Conservation (phyloP, 768 basidiomycete genomes). For the Trametes coccinea region DNA sequence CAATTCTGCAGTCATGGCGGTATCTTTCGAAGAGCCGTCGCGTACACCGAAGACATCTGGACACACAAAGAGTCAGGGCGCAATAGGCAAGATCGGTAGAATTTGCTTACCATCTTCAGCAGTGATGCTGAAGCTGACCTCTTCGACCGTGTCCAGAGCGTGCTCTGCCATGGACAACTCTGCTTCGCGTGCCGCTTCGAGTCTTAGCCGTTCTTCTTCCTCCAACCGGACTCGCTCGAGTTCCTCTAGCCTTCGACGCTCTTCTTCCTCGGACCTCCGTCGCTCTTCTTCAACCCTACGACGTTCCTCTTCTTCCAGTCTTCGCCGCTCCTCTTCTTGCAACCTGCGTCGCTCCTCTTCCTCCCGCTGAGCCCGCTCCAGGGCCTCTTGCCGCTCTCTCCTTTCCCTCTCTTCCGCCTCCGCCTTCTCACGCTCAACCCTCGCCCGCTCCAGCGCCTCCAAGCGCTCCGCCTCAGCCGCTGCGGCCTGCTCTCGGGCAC, state of each 20-base stretch:
- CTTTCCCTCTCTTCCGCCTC: slow-evolving; percentile 33
- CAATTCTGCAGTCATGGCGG: slow-evolving; percentile 39
- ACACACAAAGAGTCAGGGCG: neutral
- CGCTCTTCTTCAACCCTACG: slow-evolving; percentile 9
- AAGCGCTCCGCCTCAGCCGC: slow-evolving; percentile 18
- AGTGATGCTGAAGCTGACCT: slow-evolving; percentile 9
- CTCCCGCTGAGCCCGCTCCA: slow-evolving; percentile 28
- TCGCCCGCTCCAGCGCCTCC: slow-evolving; percentile 21
- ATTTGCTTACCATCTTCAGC: slow-evolving; percentile 18
- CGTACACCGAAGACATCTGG: slow-evolving; percentile 61
- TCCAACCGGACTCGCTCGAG: slow-evolving; percentile 6
- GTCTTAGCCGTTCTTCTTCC: slow-evolving; percentile 12
- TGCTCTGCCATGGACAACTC: slow-evolving; percentile 5
- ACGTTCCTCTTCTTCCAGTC: slow-evolving; percentile 25
- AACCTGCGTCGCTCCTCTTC: slow-evolving; percentile 20
- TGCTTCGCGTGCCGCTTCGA: slow-evolving; percentile 4
- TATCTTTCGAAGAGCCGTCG: slow-evolving; percentile 33
- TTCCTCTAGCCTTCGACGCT: slow-evolving; percentile 25
- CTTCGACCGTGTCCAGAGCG: slow-evolving; percentile 17
- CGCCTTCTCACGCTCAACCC: slow-evolving; percentile 22
- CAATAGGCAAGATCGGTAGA: neutral
- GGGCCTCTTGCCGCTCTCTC: slow-evolving; percentile 27
- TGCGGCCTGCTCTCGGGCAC: slow-evolving; percentile 18
- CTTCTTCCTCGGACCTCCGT: slow-evolving; percentile 3
- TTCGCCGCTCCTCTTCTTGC: slow-evolving; percentile 7